These are phyloP conservation scores for Clarkia xantiana DNA, from an alignment of 345 rosid species.

Conservation along the genomic window DNA sequence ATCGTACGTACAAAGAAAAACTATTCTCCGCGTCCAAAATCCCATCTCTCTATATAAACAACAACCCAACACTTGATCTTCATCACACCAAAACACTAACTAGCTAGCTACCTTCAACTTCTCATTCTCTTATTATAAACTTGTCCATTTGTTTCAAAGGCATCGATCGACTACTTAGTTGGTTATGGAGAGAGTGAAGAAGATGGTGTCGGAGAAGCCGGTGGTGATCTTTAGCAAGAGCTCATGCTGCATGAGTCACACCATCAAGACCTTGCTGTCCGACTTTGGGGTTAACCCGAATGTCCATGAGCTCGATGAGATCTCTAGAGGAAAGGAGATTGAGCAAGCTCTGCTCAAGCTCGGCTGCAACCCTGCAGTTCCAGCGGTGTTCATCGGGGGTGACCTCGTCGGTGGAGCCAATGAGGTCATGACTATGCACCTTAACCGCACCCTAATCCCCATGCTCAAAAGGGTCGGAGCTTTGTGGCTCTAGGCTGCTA, in stretches of 20 bases:
- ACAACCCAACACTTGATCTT: neutral
- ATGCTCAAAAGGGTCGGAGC: conserved; percentile 14
- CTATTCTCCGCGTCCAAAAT: neutral
- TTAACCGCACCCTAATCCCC: conserved; percentile 8
- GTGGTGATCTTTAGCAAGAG: conserved; percentile 14
- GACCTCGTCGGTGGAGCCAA: conserved; percentile 14
- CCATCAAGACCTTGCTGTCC: conserved; percentile 9
- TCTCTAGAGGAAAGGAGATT: conserved; percentile 10
- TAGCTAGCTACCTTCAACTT: neutral
- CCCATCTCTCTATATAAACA: conserved; percentile 5
- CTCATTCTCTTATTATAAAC: neutral
- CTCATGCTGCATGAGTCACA: conserved; percentile 15
- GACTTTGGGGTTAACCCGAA: conserved; percentile 7
- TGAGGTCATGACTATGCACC: conserved; percentile 15
- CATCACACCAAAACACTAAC: conserved; percentile 1
- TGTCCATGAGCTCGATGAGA: conserved; percentile 12
- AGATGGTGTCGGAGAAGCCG: conserved; percentile 13
- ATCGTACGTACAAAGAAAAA: too few species aligned
- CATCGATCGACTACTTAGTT: too few species aligned
- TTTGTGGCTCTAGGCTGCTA: conserved; percentile 3
- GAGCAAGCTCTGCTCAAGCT: conserved; percentile 12
- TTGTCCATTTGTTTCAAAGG: too few species aligned
- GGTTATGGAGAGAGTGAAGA: conserved; percentile 2
- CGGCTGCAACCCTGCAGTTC: conserved; percentile 11
- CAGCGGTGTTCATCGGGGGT: conserved; percentile 12